These are phyloP conservation scores for Leishmania turanica DNA, from an alignment of 208 protist genomes.

Conservation along the genomic window DNA sequence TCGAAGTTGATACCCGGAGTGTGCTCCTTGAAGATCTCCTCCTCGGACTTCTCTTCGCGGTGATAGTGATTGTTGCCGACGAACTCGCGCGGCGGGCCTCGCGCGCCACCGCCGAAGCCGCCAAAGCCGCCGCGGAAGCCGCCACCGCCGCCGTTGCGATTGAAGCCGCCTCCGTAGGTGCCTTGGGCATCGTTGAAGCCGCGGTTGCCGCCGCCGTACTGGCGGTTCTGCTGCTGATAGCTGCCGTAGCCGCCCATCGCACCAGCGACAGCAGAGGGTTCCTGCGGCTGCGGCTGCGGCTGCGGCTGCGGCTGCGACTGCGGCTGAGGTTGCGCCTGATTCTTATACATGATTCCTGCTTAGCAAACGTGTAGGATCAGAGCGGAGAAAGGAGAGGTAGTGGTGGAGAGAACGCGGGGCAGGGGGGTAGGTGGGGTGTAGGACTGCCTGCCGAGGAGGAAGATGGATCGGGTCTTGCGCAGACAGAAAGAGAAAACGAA, in stretches of 20 bases:
- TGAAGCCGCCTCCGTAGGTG: constrained; percentile 18
- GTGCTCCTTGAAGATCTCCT: constrained; percentile 93
- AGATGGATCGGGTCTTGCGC: background rate
- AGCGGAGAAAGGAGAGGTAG: constrained; percentile 4
- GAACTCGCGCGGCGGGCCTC: constrained; percentile 25
- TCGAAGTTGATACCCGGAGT: constrained; percentile 94
- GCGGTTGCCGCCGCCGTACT: constrained; percentile 23
- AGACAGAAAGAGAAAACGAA: background rate
- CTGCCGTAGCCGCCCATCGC: constrained; percentile 23
- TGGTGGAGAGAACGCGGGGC: background rate
- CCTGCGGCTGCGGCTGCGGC: background rate
- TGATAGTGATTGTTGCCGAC: constrained; percentile 64
- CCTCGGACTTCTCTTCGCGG: constrained; percentile 88
- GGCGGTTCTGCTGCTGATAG: constrained; percentile 31
- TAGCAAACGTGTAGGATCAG: constrained; percentile 21
- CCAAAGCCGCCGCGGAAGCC: constrained; percentile 41
- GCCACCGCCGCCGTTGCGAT: constrained; percentile 32
- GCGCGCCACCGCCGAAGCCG: constrained; percentile 28
- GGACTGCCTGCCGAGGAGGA: background rate
- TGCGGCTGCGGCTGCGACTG: constrained; percentile 7
- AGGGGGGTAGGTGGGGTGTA: too few species aligned
- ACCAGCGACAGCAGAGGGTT: background rate
- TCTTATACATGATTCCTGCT: constrained; percentile 18
- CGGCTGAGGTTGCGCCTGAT: constrained; percentile 5
- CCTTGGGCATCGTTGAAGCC: constrained; percentile 14